These are phyloP conservation scores for Colletotrichum melonis DNA, from an alignment of 2,329 filamentous ascomycete genomes.

Conservation along the genomic window DNA sequence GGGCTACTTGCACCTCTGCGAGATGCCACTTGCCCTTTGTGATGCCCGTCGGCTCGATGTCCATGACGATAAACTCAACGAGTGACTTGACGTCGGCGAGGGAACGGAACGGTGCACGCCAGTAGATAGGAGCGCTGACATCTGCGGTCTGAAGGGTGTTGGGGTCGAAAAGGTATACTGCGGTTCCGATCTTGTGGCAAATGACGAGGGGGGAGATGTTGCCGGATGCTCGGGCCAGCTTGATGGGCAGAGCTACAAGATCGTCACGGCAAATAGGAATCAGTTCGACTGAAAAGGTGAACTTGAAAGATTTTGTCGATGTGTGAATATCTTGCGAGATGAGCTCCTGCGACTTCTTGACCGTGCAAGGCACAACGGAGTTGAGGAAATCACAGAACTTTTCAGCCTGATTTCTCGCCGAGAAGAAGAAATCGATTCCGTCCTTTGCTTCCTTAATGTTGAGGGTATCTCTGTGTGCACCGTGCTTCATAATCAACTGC, in stretches of 20 bases:
- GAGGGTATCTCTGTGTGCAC: conserved; percentile 90
- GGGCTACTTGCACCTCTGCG: conserved; percentile 88
- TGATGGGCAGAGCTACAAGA: conserved; percentile 90
- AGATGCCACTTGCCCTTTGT: conserved; percentile 85
- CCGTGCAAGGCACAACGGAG: conserved; percentile 81
- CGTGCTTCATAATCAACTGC: conserved; percentile 95
- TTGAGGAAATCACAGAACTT: conserved; percentile 92
- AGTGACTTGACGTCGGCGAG: conserved; percentile 87
- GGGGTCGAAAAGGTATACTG: conserved; percentile 90
- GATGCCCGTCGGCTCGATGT: conserved; percentile 84
- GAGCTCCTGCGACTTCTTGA: conserved; percentile 83
- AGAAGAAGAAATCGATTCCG: conserved; percentile 96
- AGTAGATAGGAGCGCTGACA: conserved; percentile 85
- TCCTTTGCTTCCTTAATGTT: conserved; percentile 98
- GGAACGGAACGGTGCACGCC: conserved; percentile 87
- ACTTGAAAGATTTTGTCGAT: conserved; percentile 92
- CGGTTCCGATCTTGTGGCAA: conserved; percentile 86
- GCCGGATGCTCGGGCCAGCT: conserved; percentile 85
- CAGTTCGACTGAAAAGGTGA: conserved; percentile 88
- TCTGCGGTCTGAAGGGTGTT: conserved; percentile 92
- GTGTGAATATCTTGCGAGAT: conserved; percentile 96
- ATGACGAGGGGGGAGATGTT: conserved; percentile 90
- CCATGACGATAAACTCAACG: conserved; percentile 93
- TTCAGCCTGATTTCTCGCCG: conserved; percentile 89
- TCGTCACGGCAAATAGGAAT: conserved; percentile 98